Evolutionary conservation across 2,329 filamentous ascomycete species (phyloP).

Genomic region (Fusarium continuum): DNA sequence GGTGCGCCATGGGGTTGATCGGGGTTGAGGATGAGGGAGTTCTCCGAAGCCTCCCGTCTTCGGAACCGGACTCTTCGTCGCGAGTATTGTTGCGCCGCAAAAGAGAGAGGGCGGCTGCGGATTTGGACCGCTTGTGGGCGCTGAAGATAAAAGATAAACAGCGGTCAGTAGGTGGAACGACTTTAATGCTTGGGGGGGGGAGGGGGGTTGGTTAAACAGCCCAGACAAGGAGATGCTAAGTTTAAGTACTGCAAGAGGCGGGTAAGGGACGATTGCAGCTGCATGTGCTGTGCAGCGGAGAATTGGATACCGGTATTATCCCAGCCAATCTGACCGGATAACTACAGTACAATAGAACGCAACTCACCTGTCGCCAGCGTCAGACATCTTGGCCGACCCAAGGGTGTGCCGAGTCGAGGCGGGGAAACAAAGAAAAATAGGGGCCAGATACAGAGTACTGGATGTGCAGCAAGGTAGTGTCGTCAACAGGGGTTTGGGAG

Average conservation of each 20-base stretch:
- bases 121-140: slow-evolving; percentile 64
- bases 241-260: slow-evolving; percentile 28
- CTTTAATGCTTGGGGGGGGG: slow-evolving; percentile 32
- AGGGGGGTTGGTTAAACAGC: slow-evolving; percentile 26
- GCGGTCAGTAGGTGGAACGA: slow-evolving; percentile 45
- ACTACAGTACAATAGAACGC: neutral
- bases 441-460: slow-evolving; percentile 27
- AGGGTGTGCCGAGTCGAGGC: slow-evolving; percentile 9
- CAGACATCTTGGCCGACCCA: slow-evolving; percentile 38
- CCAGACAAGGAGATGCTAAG: slow-evolving; percentile 26
- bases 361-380: slow-evolving; percentile 41
- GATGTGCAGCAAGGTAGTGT: slow-evolving; percentile 25
- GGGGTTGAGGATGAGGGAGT: slow-evolving; percentile 45
- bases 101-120: slow-evolving; percentile 60
- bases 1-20: slow-evolving; percentile 50
- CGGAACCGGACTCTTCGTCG: slow-evolving; percentile 62
- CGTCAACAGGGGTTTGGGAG: slow-evolving; percentile 13
- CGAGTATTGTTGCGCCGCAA: slow-evolving; percentile 62
- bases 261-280: slow-evolving; percentile 26
- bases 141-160: slow-evolving; percentile 40
- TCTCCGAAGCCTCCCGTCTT: slow-evolving; percentile 57
- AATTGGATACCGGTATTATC: slow-evolving; percentile 21
- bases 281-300: slow-evolving; percentile 20
- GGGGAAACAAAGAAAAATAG: slow-evolving; percentile 29
- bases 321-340: slow-evolving; percentile 10